Base-by-base conservation (phyloP, 805 yeast genomes). In the Maudiozyma turicensis region DNA sequence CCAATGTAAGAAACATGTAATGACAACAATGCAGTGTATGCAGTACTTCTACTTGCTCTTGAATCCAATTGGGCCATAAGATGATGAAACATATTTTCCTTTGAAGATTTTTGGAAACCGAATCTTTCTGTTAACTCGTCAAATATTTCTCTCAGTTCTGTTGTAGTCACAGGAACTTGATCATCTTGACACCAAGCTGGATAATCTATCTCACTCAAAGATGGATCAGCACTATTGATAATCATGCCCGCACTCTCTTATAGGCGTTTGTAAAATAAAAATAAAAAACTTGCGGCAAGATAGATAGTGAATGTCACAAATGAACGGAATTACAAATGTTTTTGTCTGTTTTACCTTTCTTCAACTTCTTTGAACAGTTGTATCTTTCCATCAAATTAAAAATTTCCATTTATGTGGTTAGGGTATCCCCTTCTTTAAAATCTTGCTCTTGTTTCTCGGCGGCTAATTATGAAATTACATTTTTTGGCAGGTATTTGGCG, bases 1-100 rank as follows among this genome's bases (percentile, higher is more conserved):
- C 96, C 97, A 52, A 91, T 87, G 66, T 91, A 91, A 53, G 90
- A 95, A 1, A 88, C 82, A 67, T 91, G 98, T 34, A 91, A 67
- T 0, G 91, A 78, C 2, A 81, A 60, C 49, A 91, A 70, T 0
- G 97, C 97, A 50, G 70, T 75, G 35, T 71, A 65, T 3, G 95
- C 85, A 1, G 81, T 66, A 75, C 83, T 78, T 52, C 98, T 76
- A 52, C 95, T 79, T 0, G 95, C 77, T 51, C 96, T 77, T 7
- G 97, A 90, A 58, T 91, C 96, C 50, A 91, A 71, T 62, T 86
- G 84, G 6, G 75, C 70, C 84, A 91, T 75, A 51, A 89, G 72
- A 59, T 82, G 89, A 53, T 88, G 95, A 63, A 67, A 81, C 82
- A 89, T 86, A 67, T 90, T 90, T 39, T 75, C 72, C 66, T 80